phyloP scores from a whole-genome alignment of 352 stramenopile genomes.

The Pythium chondricola region DNA sequence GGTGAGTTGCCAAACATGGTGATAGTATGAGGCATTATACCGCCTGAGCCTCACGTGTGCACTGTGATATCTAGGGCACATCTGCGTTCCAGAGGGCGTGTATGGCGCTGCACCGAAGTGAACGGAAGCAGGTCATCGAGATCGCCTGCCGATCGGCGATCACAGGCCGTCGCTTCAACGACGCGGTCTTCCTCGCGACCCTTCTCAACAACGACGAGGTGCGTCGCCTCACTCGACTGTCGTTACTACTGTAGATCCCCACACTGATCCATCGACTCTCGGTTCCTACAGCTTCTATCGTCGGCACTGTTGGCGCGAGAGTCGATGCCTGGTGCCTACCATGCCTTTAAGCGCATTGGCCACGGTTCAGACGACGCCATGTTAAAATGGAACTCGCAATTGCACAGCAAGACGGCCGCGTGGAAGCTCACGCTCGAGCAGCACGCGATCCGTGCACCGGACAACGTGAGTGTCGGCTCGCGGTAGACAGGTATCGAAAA shows the following conservation, averaged over 20 bases:
- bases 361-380: constrained; percentile 1
- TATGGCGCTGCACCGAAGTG: constrained; percentile 30
- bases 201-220: constrained; percentile 43
- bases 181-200: constrained; percentile 49
- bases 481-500: neutral
- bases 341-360: constrained; percentile 3
- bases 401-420: constrained; percentile 9
- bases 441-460: constrained; percentile 12
- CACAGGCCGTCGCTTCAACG: constrained; percentile 20
- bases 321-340: constrained; percentile 4
- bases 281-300: constrained; percentile 12
- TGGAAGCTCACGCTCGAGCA: constrained; percentile 16
- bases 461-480: constrained; percentile 2
- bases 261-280: neutral
- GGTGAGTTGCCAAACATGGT: no score
- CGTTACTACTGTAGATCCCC: neutral
- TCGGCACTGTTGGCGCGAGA: constrained; percentile 3
- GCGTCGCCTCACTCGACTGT: neutral
- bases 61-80: constrained; percentile 26
- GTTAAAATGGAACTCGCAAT: constrained; percentile 15
- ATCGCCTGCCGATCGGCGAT: constrained; percentile 19
- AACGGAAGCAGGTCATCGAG: constrained; percentile 19
- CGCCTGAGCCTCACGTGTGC: neutral
- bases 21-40: no score
- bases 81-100: constrained; percentile 58